Base-by-base conservation (phyloP, 495 filamentous ascomycete genomes). In the Daldinia loculata region DNA sequence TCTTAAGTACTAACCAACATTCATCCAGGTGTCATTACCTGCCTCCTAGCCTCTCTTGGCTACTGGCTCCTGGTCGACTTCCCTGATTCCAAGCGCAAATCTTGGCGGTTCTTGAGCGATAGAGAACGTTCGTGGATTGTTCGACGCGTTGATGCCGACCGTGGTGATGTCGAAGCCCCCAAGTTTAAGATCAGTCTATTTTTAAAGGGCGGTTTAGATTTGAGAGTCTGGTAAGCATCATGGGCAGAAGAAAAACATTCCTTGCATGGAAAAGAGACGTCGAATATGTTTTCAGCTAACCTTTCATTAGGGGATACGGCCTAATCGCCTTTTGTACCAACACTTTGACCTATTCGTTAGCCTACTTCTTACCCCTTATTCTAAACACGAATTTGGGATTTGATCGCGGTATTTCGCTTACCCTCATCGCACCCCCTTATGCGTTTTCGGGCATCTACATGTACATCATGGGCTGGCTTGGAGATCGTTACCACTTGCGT, bases 281-380 rank as follows among this genome's bases (percentile, higher is more conserved):
- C 4, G 0, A 48, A 22, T 53, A 7, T 6, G 17, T 1, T 24
- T 17, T 45, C 80, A 19, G 50, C 61, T 69, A 27, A 73, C 48
- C 27, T 0, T 43, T 6, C 19, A 4, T 29, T 34, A 77, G 75
- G 72, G 83, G 72, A 0, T 90, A 86, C 58, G 85, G 79, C 5
- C 29, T 86, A 72, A 83, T 87, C 27, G 85, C 85, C 66, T 84
- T 86, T 63, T 84, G 79, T 56, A 76, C 81, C n/a, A 88, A 86
- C 7, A 88, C 86, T 5, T 79, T 85, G 55, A 82, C 86, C 22
- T 89, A 90, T 69, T 84, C 87, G 17, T 83, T 89, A 29, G 87
- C 86, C 8, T 90, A 88, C 72, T 91, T 91, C 80, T 77, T 90
- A 17, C 88, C 89, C 6, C 87, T 89, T 63, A 90, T 90, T 71